Evolutionary conservation across 257 asterid species (phyloP), one percentile per base, ranked within the genome.

Genomic region (Jacaranda copaia): DNA sequence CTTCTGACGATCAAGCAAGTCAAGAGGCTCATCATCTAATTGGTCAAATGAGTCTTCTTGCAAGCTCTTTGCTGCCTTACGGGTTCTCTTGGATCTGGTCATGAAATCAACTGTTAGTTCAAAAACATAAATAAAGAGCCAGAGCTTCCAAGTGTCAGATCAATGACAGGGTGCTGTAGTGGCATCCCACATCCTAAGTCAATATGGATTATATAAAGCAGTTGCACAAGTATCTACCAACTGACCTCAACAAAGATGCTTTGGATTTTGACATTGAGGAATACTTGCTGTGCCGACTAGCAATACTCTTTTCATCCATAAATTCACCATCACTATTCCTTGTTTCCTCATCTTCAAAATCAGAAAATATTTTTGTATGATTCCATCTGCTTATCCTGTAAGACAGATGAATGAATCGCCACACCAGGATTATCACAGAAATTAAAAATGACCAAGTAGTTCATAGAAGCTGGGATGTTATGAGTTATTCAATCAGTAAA

Each of bases 351-450:
- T 89, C 98, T 67, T 82, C 92, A 13, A 88, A 88, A 78, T 96
- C 99, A 64, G 97, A 93, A 79, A 96, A 96, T 80, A 96, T 83
- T 84, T 77, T 91, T 45, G 99, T 89, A 81, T 93, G 97, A 78
- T 96, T 93, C 98, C 98, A 93, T 87, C 83, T 81, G 85, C 98
- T 96, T 38, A 84, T 80, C 92, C 98, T 95, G 97, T 57, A 58
- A 68, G 77, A 78, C 19, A 76, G 40, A 71, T 69, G 39, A 56
- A 71, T 19, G 32, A 65, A 73, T 35, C 38, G 76, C 14, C 48
- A 58, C 40, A 70, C 45, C 51, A 70, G 20, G 59, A 39, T 48
- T 66, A 40, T 3, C 68, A 36, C 67, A 43, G 3, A 63, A 42
- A 72, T 48, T 46, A 39, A 63, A 58, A 20, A 35, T 42, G 70